Evolutionary conservation across 208 protist species (phyloP).

Genomic region (Balamuthia mandrillaris): DNA sequence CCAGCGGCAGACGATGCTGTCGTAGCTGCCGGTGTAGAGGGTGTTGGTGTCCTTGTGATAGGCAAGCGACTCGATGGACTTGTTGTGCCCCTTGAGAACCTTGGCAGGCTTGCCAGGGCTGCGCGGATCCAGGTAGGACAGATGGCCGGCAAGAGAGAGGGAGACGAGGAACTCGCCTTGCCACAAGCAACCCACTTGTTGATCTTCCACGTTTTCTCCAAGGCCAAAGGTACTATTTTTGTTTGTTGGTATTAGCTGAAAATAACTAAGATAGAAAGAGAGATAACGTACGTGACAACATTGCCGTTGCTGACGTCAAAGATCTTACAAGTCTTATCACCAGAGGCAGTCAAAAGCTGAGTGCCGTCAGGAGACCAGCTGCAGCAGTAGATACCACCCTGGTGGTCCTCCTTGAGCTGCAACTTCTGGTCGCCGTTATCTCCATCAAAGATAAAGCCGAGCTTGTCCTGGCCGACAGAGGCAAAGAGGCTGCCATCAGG

Average conservation of each 20-base stretch:
- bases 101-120: not conserved
- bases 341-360: conserved; percentile 67
- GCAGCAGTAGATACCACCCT: conserved; percentile 58
- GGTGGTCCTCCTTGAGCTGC: conserved; percentile 53
- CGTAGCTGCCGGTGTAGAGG: conserved; percentile 60
- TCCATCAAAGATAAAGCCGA: conserved; percentile 64
- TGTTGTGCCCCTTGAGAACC: conserved; percentile 65
- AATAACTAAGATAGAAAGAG: not conserved
- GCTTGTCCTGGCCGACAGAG: conserved; percentile 67
- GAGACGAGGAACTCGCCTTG: conserved; percentile 64
- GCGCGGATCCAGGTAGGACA: conserved; percentile 65
- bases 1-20: conserved; percentile 61
- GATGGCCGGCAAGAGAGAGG: conserved; percentile 68
- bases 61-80: conserved; percentile 62
- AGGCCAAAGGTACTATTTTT: conserved; percentile 45
- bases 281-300: not conserved
- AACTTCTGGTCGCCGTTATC: conserved; percentile 62
- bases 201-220: conserved; percentile 57
- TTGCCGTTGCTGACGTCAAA: conserved; percentile 61
- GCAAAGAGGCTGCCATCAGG: conserved; percentile 59
- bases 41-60: conserved; percentile 44
- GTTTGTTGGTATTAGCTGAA: not conserved
- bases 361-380: conserved; percentile 59
- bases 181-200: conserved; percentile 78
- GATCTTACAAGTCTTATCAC: conserved; percentile 77